Conservation (phyloP, 495 filamentous ascomycete species). For the Xylaria intraflava region DNA sequence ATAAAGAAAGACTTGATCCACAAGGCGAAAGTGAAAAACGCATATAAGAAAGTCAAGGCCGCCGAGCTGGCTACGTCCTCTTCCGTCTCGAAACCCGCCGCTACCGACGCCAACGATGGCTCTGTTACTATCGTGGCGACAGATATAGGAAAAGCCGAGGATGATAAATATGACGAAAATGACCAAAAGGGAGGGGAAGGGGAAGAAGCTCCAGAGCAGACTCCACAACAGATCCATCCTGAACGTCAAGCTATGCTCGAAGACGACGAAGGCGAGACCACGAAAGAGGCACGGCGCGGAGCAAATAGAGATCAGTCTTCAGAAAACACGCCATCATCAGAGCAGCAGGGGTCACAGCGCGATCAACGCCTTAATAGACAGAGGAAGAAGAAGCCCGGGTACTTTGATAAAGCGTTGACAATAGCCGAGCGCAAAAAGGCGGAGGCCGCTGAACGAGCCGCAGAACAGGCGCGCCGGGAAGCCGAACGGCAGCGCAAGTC, state of each 20-base stretch:
- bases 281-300: conserved; percentile 5
- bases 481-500: conserved; percentile 48
- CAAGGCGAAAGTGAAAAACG: conserved; percentile 90
- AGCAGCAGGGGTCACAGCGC: neutral
- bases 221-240: conserved; percentile 54
- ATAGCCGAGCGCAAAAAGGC: conserved; percentile 59
- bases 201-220: neutral
- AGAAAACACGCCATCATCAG: neutral
- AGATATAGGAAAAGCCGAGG: neutral
- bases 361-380: conserved; percentile 26
- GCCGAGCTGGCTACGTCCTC: conserved; percentile 37
- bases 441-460: conserved; percentile 54
- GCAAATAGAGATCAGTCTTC: neutral
- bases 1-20: conserved; percentile 87
- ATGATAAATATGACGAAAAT: neutral
- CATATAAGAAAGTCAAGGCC: conserved; percentile 81
- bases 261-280: conserved; percentile 13
- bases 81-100: conserved; percentile 5
- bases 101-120: neutral
- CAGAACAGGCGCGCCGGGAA: conserved; percentile 50
- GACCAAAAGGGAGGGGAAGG: conserved; percentile 5
- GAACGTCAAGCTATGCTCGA: conserved; percentile 57
- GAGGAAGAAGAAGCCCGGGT: conserved; percentile 49
- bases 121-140: conserved; percentile 7
- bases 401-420: conserved; percentile 71